Evolutionary conservation across 225 moss, liverwort and hornwort species (phyloP), one percentile per base, ranked within the genome.

Genomic region (Sphagnum tenellum): DNA sequence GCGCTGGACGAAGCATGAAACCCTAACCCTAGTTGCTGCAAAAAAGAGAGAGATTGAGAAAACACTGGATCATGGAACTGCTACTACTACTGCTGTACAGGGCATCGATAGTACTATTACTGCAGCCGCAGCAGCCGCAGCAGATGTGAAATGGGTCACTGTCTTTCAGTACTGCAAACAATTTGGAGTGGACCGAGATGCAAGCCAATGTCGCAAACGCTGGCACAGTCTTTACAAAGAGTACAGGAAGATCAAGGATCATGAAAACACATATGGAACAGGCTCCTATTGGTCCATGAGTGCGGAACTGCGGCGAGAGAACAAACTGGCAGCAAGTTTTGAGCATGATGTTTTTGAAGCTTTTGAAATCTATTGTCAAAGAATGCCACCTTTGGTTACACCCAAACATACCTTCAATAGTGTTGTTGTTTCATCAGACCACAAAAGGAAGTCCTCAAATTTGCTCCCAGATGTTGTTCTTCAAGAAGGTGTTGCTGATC

Each of bases 191-290:
- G 80, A 88, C 63, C 81, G 93, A 65, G 90, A 90, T 47, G 78
- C 93, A 5, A 90, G 90, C 66, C 93, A 94, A 65, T 94, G 93
- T 58, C 79, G 90, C 9, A 94, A 94, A 67, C 86, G 93, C 13
- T 90, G 93, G 93, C 93, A 94, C 79, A 88, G 88, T 65, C 69
- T 94, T 64, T 94, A 88, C 79, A 94, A 90, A 64, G 93, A 94
- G 68, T 94, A 90, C 57, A 94, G 86, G 79, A 94, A 94, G 66
- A 94, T 94, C 10, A 94, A 90, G 77, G 93, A 94, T 54, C 72
- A 84, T 48, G 90, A 94, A 68, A 76, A 83, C 68, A 74, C 82
- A 49, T 74, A 67, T 11, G 85, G 70, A 29, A 29, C 29, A 68
- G 81, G 56, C 9, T 82, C 82, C 0, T 94, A 94, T 57, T 94